These are phyloP conservation scores for Chaetoceros muelleri DNA, from an alignment of 108 stramenopile genomes.

Conservation along the genomic window DNA sequence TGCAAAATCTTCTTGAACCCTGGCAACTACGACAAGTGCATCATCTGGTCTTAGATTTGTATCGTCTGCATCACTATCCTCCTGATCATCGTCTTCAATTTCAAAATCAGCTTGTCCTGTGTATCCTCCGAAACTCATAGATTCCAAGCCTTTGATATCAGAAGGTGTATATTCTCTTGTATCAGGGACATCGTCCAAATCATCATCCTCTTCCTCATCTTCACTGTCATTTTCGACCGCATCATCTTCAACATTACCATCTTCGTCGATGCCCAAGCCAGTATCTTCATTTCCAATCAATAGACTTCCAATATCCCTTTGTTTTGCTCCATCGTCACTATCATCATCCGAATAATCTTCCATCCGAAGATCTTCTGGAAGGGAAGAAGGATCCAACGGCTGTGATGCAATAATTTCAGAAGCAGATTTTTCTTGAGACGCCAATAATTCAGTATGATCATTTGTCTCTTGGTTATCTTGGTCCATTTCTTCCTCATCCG, in stretches of 20 bases:
- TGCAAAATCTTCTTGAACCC: constrained; percentile 87
- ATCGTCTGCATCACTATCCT: constrained; percentile 72
- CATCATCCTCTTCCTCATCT: constrained; percentile 62
- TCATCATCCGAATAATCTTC: constrained; percentile 89
- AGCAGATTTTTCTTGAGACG: neutral
- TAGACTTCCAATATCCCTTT: constrained; percentile 50
- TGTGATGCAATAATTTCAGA: neutral
- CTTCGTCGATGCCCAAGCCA: constrained; percentile 8
- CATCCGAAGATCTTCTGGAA: constrained; percentile 85
- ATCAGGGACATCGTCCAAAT: constrained; percentile 74
- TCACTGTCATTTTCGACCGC: constrained; percentile 18
- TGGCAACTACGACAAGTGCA: constrained; percentile 74
- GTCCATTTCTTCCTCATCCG: constrained; percentile 14
- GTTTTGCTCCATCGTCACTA: constrained; percentile 44
- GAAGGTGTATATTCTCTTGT: constrained; percentile 77
- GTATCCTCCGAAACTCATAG: constrained; percentile 57
- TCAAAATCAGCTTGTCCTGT: constrained; percentile 28
- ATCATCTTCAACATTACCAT: constrained; percentile 13
- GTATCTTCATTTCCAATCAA: constrained; percentile 51
- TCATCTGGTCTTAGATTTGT: constrained; percentile 53
- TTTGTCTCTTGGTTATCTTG: constrained; percentile 25
- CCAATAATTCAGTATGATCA: neutral
- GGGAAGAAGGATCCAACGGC: constrained; percentile 22
- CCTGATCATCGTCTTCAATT: constrained; percentile 60
- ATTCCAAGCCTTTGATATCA: constrained; percentile 64